Conservation (phyloP, 1,284 basidiomycete genomes). For the Cutaneotrichosporon sp. region DNA sequence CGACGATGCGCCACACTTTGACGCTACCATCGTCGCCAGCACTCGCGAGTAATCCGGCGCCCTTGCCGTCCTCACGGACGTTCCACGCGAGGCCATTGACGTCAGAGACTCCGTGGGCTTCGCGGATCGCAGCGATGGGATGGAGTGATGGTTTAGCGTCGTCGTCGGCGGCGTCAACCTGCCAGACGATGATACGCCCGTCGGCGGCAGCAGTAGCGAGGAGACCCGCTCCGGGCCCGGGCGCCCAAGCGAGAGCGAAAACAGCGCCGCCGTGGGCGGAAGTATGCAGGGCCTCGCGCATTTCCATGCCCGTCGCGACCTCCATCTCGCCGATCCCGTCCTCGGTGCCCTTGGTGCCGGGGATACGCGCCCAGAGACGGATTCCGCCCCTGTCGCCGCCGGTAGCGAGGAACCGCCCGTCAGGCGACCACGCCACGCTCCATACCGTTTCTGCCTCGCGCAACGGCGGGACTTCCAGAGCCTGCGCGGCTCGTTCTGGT, state of each 20-base stretch:
- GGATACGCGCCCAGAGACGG: slow-evolving; percentile 50
- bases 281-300: slow-evolving; percentile 31
- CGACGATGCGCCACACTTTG: slow-evolving; percentile 50
- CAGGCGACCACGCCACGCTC: slow-evolving; percentile 72
- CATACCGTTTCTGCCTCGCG: slow-evolving; percentile 68
- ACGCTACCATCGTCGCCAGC: slow-evolving; percentile 56
- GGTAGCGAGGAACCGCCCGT: slow-evolving; percentile 70
- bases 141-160: not conserved
- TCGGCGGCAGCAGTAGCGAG: slow-evolving; percentile 55
- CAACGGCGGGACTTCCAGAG: slow-evolving; percentile 39
- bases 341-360: slow-evolving; percentile 29
- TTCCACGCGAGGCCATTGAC: slow-evolving; percentile 55
- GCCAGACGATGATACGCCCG: slow-evolving; percentile 54
- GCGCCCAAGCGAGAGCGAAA: slow-evolving; percentile 18
- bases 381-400: slow-evolving; percentile 49
- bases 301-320: slow-evolving; percentile 4
- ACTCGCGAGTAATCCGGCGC: slow-evolving; percentile 50
- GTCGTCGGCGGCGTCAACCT: slow-evolving; percentile 36
- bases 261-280: slow-evolving; percentile 39
- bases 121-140: slow-evolving; percentile 32
- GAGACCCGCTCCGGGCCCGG: slow-evolving; percentile 46
- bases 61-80: slow-evolving; percentile 29
- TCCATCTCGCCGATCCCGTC: slow-evolving; percentile 5
- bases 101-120: slow-evolving; percentile 52
- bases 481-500: slow-evolving; percentile 27